Evolutionary conservation across 805 yeast genomes (phyloP).

Genomic region (Kurtzmaniella fragi): DNA sequence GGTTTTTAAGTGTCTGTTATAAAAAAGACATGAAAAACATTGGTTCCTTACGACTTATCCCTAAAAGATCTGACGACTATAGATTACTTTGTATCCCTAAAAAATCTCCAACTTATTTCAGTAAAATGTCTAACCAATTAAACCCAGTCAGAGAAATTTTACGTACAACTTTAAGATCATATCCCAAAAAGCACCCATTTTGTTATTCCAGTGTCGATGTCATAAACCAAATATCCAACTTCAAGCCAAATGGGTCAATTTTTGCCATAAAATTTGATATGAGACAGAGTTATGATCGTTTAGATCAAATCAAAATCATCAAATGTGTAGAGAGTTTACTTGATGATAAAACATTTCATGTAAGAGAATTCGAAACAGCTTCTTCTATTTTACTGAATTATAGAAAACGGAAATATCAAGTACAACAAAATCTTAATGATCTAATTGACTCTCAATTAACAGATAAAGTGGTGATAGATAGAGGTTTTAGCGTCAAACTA

Average conservation of each 20-base stretch:
- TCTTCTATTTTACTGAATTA: neutral
- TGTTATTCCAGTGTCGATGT: conserved; percentile 44
- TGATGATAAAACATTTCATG: conserved; percentile 12
- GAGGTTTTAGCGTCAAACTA: conserved; percentile 28
- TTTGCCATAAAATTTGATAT: conserved; percentile 71
- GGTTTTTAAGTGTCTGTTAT: conserved; percentile 21
- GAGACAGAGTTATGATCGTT: conserved; percentile 68
- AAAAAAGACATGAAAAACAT: conserved; percentile 4
- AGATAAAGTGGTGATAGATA: conserved; percentile 11
- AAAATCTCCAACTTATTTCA: conserved; percentile 1
- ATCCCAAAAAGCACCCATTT: conserved; percentile 14
- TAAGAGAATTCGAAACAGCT: conserved; percentile 12
- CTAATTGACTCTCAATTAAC: conserved; percentile 10
- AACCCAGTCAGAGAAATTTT: conserved; percentile 36
- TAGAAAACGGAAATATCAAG: neutral
- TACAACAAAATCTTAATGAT: conserved; percentile 7
- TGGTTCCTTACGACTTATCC: conserved; percentile 43
- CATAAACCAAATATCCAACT: conserved; percentile 31
- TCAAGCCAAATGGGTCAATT: conserved; percentile 25
- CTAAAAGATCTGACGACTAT: conserved; percentile 52
- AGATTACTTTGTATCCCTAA: conserved; percentile 57
- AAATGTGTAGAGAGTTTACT: conserved; percentile 26
- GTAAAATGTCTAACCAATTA: conserved; percentile 28
- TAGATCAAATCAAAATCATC: conserved; percentile 45
- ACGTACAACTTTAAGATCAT: conserved; percentile 2